These are phyloP conservation scores for Yamadazyma taylorii DNA, from an alignment of 1,139 yeast species.

Conservation along the genomic window DNA sequence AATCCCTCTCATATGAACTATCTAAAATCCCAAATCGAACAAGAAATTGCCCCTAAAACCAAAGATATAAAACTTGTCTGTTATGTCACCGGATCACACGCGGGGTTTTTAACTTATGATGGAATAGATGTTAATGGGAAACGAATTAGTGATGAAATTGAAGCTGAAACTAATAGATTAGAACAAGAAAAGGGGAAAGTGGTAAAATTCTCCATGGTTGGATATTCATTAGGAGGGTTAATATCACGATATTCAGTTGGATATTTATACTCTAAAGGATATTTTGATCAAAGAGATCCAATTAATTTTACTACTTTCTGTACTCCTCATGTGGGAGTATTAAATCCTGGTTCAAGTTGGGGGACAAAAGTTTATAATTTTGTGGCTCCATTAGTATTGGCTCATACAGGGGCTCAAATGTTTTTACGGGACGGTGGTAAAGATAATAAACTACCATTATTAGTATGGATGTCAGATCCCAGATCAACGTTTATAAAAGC, in stretches of 20 bases:
- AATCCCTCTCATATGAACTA: constrained; percentile 65
- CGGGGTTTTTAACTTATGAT: constrained; percentile 73
- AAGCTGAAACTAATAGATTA: constrained; percentile 41
- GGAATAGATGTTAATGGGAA: constrained; percentile 85
- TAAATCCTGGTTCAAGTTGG: constrained; percentile 57
- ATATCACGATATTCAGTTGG: constrained; percentile 79
- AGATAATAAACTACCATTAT: constrained; percentile 43
- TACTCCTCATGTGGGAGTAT: constrained; percentile 80
- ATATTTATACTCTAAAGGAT: constrained; percentile 51
- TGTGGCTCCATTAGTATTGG: constrained; percentile 61
- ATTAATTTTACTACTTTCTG: constrained; percentile 74
- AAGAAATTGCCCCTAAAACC: constrained; percentile 14
- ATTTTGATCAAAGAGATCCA: constrained; percentile 51
- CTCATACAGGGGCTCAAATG: constrained; percentile 71
- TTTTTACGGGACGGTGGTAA: constrained; percentile 53
- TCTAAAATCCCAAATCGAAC: constrained; percentile 42
- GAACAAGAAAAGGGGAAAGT: constrained; percentile 28
- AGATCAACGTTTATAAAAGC: constrained; percentile 60
- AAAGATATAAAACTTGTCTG: constrained; percentile 41
- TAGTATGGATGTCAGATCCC: constrained; percentile 65
- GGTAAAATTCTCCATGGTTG: constrained; percentile 64
- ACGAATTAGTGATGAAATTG: constrained; percentile 69
- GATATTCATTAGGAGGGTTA: constrained; percentile 84
- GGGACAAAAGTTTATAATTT: constrained; percentile 53
- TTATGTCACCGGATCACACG: constrained; percentile 61